phyloP scores from a whole-genome alignment of 441 rosid species.

The Arabidopsis hybrid region DNA sequence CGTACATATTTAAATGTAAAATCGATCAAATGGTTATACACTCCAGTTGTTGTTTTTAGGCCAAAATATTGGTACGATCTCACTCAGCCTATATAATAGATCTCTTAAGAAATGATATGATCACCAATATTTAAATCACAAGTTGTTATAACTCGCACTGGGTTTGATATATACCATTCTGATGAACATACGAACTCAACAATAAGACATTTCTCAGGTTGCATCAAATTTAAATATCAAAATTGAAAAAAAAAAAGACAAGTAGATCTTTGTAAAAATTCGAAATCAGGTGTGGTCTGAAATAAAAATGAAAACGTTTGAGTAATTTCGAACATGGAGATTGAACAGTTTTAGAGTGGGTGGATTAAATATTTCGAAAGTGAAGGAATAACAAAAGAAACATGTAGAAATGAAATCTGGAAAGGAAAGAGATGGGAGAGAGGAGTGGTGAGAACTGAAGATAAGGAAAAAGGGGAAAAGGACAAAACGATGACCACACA shows the following conservation, averaged over 20 bases:
- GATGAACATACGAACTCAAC: not conserved
- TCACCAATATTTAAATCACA: not conserved
- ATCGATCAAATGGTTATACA: not conserved
- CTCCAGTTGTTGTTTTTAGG: not conserved
- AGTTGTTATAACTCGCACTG: not conserved
- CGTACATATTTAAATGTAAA: not conserved
- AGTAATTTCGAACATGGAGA: not conserved
- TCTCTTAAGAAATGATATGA: not conserved
- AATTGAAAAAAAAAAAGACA: not conserved
- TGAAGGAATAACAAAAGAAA: not conserved
- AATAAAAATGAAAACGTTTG: not conserved
- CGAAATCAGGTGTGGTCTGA: not conserved
- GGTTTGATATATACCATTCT: not conserved
- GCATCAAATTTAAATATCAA: not conserved
- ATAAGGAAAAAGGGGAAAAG: conserved; percentile 34
- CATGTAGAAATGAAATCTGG: not conserved
- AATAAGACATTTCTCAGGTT: not conserved
- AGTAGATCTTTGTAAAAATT: not conserved
- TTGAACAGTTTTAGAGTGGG: not conserved
- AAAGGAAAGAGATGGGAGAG: conserved; percentile 31
- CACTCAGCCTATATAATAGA: conserved; percentile 10
- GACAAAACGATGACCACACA: conserved; percentile 39
- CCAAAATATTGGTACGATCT: conserved; percentile 1
- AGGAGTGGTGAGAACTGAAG: conserved; percentile 40
- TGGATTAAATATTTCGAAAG: not conserved